A percentile compares a stretch with the other conserved stretches of the same genome.
These are phyloP conservation scores for Jackrogersella multiformis DNA, from an alignment of 495 filamentous ascomycete genomes.

Conservation along the genomic window DNA sequence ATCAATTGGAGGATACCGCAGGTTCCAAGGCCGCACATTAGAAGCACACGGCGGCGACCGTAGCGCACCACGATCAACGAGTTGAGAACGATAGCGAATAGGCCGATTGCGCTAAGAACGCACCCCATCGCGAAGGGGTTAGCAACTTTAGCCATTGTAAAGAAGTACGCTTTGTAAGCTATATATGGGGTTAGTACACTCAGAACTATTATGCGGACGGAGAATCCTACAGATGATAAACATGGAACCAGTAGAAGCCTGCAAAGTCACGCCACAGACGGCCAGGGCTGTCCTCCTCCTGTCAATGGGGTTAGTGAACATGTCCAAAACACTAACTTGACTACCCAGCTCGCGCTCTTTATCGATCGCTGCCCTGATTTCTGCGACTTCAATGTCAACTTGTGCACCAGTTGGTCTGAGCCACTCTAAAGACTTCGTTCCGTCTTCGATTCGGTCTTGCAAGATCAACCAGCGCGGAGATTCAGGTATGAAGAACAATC, in stretches of 20 bases:
- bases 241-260: conserved; percentile 62
- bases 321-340: conserved; percentile 52
- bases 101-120: conserved; percentile 57
- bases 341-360: conserved; percentile 52
- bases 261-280: conserved; percentile 55
- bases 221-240: conserved; percentile 55
- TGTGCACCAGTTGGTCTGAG: conserved; percentile 49
- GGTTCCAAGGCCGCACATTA: conserved; percentile 53
- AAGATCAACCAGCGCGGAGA: conserved; percentile 64
- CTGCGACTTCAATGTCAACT: conserved; percentile 55
- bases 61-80: conserved; percentile 54
- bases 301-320: conserved; percentile 57
- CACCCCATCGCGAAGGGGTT: conserved; percentile 61
- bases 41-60: conserved; percentile 57
- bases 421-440: conserved; percentile 52
- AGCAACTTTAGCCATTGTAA: conserved; percentile 62
- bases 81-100: conserved; percentile 59
- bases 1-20: conserved; percentile 59
- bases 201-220: no score
- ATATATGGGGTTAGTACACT: not conserved
- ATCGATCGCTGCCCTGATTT: conserved; percentile 55
- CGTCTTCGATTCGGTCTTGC: conserved; percentile 54
- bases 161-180: conserved; percentile 65
- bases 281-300: conserved; percentile 52
- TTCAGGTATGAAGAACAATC: conserved; percentile 62